Base-by-base conservation (phyloP, 108 stramenopile genomes). In the Conticribra guillardii region DNA sequence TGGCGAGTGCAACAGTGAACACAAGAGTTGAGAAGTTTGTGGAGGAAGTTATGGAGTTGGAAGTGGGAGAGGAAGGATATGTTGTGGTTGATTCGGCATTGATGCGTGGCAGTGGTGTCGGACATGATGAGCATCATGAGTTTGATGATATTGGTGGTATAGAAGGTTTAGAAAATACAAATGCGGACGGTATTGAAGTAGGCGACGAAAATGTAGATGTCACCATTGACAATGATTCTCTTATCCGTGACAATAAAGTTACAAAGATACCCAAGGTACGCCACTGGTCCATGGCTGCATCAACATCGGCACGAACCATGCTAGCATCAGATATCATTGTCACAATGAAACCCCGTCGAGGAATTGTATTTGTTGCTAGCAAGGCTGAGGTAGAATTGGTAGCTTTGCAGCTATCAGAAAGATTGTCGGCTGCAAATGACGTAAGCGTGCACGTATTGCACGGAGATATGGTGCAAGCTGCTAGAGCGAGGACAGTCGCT, bases 1-100 rank as follows among this genome's bases (percentile, higher is more conserved):
- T 86, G 18, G 79, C 80, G 19, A 73, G 71, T 27, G 85, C 85
- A 22, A 86, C 85, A 19, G 60, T 86, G n/a, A 82, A 81, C 50
- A 60, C 74, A 47, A 49, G 62, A 15, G 80, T 81, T 5, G 51
- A 73, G 41, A 71, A 64, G 19, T 84, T 84, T 64, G 83, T 73
- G 18, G 50, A 44, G 4, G 80, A 81, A 14, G 63, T 80, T 23
- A 81, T 84, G 83, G 83, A 84, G 33, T 34, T 84, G 59, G 76
- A 73, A 53, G 76, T 71, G 2, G 80, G 74, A 22, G 55, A 63
- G 34, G 80, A 79, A 11, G 77, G 77, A 14, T 79, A 79, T 55
- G 46, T 79, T 15, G 67, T 74, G 29, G 54, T 78, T 64, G 76
- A 60, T 23, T 28, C 62, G 18, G 30, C 19, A 46, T 45, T 26